Evolutionary conservation across 768 basidiomycete species (phyloP), one percentile per base, ranked within the genome.

Genomic region (Termitomyces sp.): DNA sequence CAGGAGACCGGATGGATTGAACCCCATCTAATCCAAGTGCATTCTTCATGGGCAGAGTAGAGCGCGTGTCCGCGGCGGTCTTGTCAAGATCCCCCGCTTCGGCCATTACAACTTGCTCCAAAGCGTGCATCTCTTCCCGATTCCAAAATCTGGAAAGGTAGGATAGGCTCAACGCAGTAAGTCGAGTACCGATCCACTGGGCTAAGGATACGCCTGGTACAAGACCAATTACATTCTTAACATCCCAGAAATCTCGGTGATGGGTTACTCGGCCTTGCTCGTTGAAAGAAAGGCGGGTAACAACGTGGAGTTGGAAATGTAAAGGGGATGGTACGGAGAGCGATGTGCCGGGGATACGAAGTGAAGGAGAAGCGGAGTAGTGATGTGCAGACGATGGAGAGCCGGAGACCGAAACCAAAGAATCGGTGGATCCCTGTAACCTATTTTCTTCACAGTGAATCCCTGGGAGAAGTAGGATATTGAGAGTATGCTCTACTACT

Each of bases 191-290:
- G 49, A 91, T 74, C 87, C 88, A 91, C 59, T 88, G 82, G 1
- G 80, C 79, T 44, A 86, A 69, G 9, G 82, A 78, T 58, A 83
- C 78, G 3, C 89, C 88, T 3, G 89, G 89, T 9, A 90, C 66
- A 41, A 91, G 78, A 38, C 84, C 83, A 64, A 90, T 74, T 56
- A 92, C 73, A 66, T 93, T 91, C 66, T 85, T 83, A 43, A 89
- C 75, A 62, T 92, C 89, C 88, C 87, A 91, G 40, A 88, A 76
- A 64, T 92, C 91, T 30, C 88, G 80, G 66, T 94, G 91, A 63
- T 84, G 80, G 4, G 87, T 86, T 59, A 93, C 85, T 57, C 79
- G 81, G n/a, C 87, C 88, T 64, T 85, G 85, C 62, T 91, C 90
- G 69, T 91, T 91, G 70, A 93, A 90, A 33, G 81, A 78, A 37